phyloP scores from a whole-genome alignment of 371 early-diverging fungal genomes.

The Mortierella sp. region DNA sequence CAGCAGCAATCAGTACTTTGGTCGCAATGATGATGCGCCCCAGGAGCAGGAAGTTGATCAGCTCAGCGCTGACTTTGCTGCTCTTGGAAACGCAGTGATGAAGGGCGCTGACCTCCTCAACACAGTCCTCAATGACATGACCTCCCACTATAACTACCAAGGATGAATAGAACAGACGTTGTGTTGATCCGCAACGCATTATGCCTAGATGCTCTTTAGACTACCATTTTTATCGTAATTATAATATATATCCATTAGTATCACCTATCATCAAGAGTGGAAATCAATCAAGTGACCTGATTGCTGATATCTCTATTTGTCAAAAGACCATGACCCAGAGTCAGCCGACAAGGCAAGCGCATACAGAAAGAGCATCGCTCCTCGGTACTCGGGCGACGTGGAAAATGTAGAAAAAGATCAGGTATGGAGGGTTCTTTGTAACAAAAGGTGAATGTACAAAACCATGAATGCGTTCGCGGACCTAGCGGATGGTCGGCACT shows the following conservation, averaged over 20 bases:
- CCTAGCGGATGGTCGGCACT: neutral
- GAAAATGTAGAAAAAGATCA: neutral
- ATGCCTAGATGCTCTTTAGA: neutral
- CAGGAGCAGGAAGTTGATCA: constrained; percentile 52
- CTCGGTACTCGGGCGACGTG: neutral
- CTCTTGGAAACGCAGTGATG: constrained; percentile 78
- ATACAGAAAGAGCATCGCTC: too few species aligned
- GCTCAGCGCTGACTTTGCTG: constrained; percentile 71
- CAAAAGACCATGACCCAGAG: too few species aligned
- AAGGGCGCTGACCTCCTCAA: constrained; percentile 64
- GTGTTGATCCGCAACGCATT: neutral
- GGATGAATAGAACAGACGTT: constrained; percentile 7
- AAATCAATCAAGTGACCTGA: too few species aligned
- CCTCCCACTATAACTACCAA: constrained; percentile 57
- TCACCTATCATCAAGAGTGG: neutral
- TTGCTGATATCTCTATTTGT: neutral
- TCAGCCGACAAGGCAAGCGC: too few species aligned
- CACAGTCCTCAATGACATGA: constrained; percentile 54
- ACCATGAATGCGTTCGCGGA: neutral
- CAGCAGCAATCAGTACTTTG: constrained; percentile 87
- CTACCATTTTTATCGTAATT: neutral
- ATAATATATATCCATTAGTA: neutral
- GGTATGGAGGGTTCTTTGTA: neutral
- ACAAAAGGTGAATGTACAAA: neutral
- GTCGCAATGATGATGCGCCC: constrained; percentile 68